phyloP scores from a whole-genome alignment of 129 eudicot species.

The Silybum marianum region DNA sequence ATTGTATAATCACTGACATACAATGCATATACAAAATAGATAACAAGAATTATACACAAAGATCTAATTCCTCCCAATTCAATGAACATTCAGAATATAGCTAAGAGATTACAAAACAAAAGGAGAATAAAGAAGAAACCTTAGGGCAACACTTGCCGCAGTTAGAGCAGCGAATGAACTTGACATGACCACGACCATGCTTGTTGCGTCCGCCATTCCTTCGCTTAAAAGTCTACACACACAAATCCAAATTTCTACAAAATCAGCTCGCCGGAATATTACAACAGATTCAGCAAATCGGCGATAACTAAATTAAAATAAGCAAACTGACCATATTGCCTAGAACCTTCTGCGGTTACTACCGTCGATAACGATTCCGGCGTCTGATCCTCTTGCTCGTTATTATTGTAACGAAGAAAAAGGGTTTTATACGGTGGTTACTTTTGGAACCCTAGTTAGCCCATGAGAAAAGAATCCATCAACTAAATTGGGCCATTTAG shows the following conservation, averaged over 20 bases:
- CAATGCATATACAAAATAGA: background rate
- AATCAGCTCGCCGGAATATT: background rate
- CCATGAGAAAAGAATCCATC: background rate
- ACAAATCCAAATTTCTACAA: background rate
- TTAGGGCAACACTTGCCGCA: conserved; percentile 84
- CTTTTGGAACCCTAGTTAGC: conserved; percentile 18
- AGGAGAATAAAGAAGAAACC: conserved; percentile 27
- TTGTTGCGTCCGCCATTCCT: conserved; percentile 83
- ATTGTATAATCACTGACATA: background rate
- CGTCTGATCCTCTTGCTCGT: conserved; percentile 12
- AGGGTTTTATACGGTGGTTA: conserved; percentile 15
- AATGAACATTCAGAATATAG: background rate
- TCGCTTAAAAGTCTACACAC: conserved; percentile 64
- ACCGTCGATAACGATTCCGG: conserved; percentile 22
- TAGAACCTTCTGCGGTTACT: background rate
- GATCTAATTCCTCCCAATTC: background rate
- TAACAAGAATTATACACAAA: background rate
- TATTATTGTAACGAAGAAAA: background rate
- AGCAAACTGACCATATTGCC: conserved; percentile 19
- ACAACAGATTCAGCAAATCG: background rate
- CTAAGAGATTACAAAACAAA: background rate
- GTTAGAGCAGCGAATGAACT: conserved; percentile 79
- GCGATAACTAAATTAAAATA: background rate
- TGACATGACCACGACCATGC: conserved; percentile 81
- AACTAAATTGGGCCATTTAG: background rate